Evolutionary conservation across 768 basidiomycete species (phyloP), one percentile per base, ranked within the genome.

Genomic region (Psilocybe cubensis): DNA sequence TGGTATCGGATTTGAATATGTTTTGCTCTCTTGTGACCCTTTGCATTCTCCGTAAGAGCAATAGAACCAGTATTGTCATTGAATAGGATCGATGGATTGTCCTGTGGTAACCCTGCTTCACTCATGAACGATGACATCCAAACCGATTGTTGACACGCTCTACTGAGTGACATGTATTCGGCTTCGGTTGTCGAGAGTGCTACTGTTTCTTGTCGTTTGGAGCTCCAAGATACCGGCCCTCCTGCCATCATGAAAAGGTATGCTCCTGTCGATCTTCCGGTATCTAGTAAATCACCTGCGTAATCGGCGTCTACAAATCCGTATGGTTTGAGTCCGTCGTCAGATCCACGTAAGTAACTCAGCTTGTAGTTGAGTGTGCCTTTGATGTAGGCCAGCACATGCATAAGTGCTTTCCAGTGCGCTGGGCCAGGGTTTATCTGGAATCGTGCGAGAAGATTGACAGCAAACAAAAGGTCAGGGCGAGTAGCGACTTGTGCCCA

Each of bases 121-220:
- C 48, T 4, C 1, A 76, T 27, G 14, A 38, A 60, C 5, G 50
- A 46, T n/a, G 54, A 31, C 50, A 75, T 62, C 74, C 72, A 45
- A 2, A 28, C 24, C 12, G 50, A 20, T 24, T 51, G 50, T 24
- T 51, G 31, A 42, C 9, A 68, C 21, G 1, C 59, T 53, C 38
- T 72, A 58, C 44, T 70, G 56, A 6, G 57, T 58, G 71, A 65
- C 18, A 78, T 69, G 56, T 75, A 76, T 54, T 79, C 76, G 2
- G 74, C 72, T 57, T 77, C 74, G 1, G 63, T 66, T 0, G 71
- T 77, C 1, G 75, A 78, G 1, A 68, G 49, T 0, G 76, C 64
- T 11, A 78, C 69, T 3, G 66, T 63, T 0, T 65, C 18, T 57
- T 81, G 79, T 8, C 50, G 56, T 40, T 68, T 67, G 0, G 68